Percentiles rank a stretch among this genome's conserved stretches.
Evolutionary conservation across 2,329 filamentous ascomycete genomes (phyloP).

Genomic region (Arachnomyces sp.): DNA sequence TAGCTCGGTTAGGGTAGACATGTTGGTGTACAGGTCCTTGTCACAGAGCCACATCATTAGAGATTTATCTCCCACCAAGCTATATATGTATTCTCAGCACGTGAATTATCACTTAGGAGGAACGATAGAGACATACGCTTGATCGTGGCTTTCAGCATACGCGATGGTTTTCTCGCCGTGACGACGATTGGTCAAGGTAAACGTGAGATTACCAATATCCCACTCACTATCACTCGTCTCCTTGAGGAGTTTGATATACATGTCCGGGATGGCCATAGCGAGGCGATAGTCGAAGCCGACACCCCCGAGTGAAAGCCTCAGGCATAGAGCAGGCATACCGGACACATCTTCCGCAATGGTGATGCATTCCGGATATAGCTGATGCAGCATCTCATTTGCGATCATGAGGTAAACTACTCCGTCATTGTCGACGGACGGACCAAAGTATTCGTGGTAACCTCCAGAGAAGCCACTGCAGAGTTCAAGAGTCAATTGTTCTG

Average conservation of each 20-base stretch:
- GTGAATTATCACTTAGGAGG: neutral
- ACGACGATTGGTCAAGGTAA: constrained; percentile 83
- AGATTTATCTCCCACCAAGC: constrained; percentile 91
- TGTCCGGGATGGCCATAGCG: constrained; percentile 94
- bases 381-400: constrained; percentile 90
- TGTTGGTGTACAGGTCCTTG: constrained; percentile 94
- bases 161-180: constrained; percentile 98
- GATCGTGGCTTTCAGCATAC: constrained; percentile 94
- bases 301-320: constrained; percentile 77
- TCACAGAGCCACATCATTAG: constrained; percentile 98
- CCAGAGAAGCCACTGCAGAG: constrained; percentile 76
- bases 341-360: constrained; percentile 96
- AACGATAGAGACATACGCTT: constrained; percentile 63
- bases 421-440: constrained; percentile 79
- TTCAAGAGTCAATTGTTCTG: neutral
- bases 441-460: constrained; percentile 97
- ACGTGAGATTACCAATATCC: constrained; percentile 79
- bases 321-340: constrained; percentile 93
- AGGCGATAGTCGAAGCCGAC: constrained; percentile 96
- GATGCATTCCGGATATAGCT: constrained; percentile 78
- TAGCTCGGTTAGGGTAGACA: constrained; percentile 77
- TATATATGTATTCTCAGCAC: constrained; percentile 33
- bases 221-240: constrained; percentile 85
- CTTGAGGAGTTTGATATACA: constrained; percentile 99
- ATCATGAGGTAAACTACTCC: constrained; percentile 92